Conservation (phyloP, 2,329 filamentous ascomycete species). For the Sarocladium kiliense region DNA sequence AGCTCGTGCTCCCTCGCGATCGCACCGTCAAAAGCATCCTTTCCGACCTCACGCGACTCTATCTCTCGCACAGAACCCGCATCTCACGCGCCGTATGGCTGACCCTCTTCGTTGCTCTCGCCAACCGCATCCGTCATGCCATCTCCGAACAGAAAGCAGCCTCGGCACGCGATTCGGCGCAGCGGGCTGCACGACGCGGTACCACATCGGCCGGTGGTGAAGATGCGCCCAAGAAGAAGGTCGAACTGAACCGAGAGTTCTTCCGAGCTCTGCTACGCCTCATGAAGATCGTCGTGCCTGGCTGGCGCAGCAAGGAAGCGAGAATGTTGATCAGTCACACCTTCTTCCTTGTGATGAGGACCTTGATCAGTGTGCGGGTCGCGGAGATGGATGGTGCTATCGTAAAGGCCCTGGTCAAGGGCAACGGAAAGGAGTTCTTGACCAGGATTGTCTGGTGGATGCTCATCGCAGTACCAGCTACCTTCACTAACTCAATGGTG, state of each 20-base stretch:
- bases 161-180: conserved; percentile 60
- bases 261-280: conserved; percentile 70
- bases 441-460: conserved; percentile 96
- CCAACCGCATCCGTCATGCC: conserved; percentile 85
- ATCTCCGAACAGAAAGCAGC: conserved; percentile 90
- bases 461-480: conserved; percentile 90
- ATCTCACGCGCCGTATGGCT: conserved; percentile 83
- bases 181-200: conserved; percentile 41
- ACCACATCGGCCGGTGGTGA: conserved; percentile 35
- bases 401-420: conserved; percentile 87
- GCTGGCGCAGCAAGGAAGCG: conserved; percentile 84
- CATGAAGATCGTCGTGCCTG: conserved; percentile 82
- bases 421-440: conserved; percentile 85
- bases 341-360: conserved; percentile 85
- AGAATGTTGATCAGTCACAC: conserved; percentile 84
- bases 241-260: conserved; percentile 85
- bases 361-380: conserved; percentile 90
- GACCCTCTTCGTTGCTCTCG: conserved; percentile 71
- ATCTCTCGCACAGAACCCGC: conserved; percentile 72
- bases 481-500: conserved; percentile 98
- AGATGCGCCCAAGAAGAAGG: conserved; percentile 61
- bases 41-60: conserved; percentile 63
- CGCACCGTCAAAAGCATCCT: conserved; percentile 61
- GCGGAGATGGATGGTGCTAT: conserved; percentile 92
- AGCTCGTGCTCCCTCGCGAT: conserved; percentile 56